phyloP scores from a whole-genome alignment of 805 yeast species.

The Schizosaccharomyces lindneri region DNA sequence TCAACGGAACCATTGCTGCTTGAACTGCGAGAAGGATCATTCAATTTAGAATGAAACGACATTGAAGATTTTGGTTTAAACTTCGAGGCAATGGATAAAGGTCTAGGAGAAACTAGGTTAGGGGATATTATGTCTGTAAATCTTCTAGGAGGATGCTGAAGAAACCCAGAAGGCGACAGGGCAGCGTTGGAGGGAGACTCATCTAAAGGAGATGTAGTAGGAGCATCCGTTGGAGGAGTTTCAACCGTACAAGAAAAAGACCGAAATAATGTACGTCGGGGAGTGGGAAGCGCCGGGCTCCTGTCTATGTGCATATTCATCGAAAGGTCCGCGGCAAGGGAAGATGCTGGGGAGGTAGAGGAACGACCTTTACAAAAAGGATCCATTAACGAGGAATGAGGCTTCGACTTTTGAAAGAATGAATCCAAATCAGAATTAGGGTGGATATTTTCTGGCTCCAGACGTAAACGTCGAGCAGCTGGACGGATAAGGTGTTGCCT shows the following conservation, averaged over 20 bases:
- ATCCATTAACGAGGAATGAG: not conserved
- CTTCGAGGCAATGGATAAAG: constrained; percentile 2
- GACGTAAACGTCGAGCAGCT: not conserved
- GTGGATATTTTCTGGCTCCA: not conserved
- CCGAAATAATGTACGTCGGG: constrained; percentile 13
- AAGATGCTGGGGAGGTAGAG: constrained; percentile 11
- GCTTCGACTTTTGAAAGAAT: not conserved
- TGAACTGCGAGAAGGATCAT: constrained; percentile 4
- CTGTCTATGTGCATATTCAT: constrained; percentile 16
- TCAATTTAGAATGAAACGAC: not conserved
- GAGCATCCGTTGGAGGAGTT: constrained; percentile 3
- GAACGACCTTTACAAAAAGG: not conserved
- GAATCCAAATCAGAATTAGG: not conserved
- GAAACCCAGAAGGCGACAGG: not conserved
- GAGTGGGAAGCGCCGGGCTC: constrained; percentile 14
- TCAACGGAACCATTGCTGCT: not conserved
- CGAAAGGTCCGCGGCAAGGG: constrained; percentile 16
- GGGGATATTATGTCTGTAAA: not conserved
- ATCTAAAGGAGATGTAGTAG: not conserved
- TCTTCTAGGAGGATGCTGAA: not conserved
- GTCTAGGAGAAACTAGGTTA: not conserved
- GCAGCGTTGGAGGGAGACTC: not conserved
- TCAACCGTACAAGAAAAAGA: constrained; percentile 8
- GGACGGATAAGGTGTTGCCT: not conserved
- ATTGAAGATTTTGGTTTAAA: not conserved